Evolutionary conservation across 352 stramenopile species (phyloP).

Genomic region (Phytophthora foliorum): DNA sequence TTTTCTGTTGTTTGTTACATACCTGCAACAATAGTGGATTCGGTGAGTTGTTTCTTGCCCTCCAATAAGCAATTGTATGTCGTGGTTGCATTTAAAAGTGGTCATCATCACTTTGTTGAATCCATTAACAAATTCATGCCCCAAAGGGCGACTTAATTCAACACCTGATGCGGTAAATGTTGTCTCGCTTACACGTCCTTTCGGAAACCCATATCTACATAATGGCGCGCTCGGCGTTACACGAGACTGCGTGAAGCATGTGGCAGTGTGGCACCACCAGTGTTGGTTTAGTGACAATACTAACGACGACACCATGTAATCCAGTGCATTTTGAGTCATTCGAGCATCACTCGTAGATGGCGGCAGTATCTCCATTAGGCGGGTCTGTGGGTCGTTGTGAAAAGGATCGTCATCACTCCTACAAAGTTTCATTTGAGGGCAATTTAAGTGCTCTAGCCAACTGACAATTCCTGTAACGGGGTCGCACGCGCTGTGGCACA

Average conservation of each 20-base stretch:
- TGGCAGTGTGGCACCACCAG: constrained; percentile 1
- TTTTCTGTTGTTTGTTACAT: too few relatives aligned
- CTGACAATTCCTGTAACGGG: too few relatives aligned
- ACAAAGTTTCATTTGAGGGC: neutral
- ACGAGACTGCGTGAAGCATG: neutral
- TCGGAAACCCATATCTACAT: neutral
- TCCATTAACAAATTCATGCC: neutral
- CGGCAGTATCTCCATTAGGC: neutral
- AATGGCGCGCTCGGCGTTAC: neutral
- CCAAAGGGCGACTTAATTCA: neutral
- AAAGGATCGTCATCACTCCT: constrained; percentile 1
- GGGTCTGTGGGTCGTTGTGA: neutral
- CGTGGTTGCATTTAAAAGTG: too few relatives aligned
- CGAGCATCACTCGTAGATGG: neutral
- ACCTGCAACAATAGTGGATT: too few relatives aligned
- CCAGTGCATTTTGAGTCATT: neutral
- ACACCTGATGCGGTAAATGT: neutral
- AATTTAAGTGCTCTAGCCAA: neutral
- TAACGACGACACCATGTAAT: constrained; percentile 7
- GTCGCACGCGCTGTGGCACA: too few relatives aligned
- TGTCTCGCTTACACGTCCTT: neutral
- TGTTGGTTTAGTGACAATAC: constrained; percentile 5
- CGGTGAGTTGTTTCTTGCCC: too few relatives aligned
- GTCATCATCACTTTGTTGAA: too few relatives aligned
- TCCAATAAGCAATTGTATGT: too few relatives aligned